These are phyloP conservation scores for Halophytophthora batemanensis DNA, from an alignment of 352 stramenopile species.

Conservation along the genomic window DNA sequence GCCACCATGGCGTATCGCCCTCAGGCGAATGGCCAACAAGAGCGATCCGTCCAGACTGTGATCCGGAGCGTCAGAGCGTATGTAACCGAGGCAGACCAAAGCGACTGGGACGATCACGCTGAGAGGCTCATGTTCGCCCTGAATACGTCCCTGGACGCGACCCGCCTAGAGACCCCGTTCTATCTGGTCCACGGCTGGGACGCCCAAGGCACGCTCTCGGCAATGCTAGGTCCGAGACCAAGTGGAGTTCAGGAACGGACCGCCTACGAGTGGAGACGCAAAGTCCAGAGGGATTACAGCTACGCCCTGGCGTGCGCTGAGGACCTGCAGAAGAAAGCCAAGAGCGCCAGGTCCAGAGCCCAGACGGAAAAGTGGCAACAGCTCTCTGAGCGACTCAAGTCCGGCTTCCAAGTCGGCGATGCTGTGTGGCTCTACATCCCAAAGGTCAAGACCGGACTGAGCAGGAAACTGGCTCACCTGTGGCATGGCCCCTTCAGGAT, in stretches of 20 bases:
- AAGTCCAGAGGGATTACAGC: not conserved
- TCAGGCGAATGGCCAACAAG: slow-evolving; percentile 9
- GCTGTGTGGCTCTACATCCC: slow-evolving; percentile 29
- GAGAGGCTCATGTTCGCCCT: slow-evolving; percentile 13
- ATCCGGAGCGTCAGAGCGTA: slow-evolving; percentile 6
- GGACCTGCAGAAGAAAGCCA: too few species aligned
- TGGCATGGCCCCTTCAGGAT: slow-evolving; percentile 24
- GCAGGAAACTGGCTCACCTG: slow-evolving; percentile 18
- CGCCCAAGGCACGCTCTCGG: slow-evolving; percentile 7
- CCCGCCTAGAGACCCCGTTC: slow-evolving; percentile 8
- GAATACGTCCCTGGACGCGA: slow-evolving; percentile 11
- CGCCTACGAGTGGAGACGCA: not conserved
- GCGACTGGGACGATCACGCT: slow-evolving; percentile 17
- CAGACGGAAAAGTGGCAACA: too few species aligned
- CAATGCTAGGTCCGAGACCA: too few species aligned
- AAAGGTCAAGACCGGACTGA: slow-evolving; percentile 7
- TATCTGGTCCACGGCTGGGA: slow-evolving; percentile 22
- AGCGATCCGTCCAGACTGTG: slow-evolving; percentile 10
- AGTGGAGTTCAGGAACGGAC: not conserved
- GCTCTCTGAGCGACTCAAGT: too few species aligned
- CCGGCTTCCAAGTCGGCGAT: too few species aligned
- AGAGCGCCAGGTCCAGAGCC: not conserved
- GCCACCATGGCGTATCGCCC: slow-evolving; percentile 12
- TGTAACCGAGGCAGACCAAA: slow-evolving; percentile 9
- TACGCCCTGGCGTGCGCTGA: slow-evolving; percentile 3